These are phyloP conservation scores for Elsinoe batatas DNA, from an alignment of 2,329 filamentous ascomycete genomes.

Conservation along the genomic window DNA sequence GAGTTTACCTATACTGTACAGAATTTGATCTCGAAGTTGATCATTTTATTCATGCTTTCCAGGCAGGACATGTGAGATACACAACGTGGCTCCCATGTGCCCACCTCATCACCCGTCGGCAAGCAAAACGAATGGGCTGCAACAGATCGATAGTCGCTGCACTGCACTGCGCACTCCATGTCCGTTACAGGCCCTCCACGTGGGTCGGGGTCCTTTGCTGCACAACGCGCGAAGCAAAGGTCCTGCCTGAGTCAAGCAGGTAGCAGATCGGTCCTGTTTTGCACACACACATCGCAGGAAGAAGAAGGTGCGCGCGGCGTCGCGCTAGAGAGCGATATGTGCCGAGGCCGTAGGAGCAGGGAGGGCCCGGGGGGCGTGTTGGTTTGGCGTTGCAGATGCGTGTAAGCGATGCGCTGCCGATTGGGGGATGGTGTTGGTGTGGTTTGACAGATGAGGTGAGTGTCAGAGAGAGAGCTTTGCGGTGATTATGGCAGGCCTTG, in stretches of 20 bases:
- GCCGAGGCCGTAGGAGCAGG: background rate
- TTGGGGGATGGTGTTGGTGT: background rate
- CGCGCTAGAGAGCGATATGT: constrained; percentile 3
- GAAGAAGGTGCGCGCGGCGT: background rate
- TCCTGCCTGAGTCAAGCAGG: background rate
- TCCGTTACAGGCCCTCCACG: background rate
- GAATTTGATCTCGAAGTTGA: too few relatives aligned
- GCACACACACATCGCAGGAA: background rate
- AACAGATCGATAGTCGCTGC: background rate
- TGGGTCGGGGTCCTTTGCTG: background rate
- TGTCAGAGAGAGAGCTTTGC: background rate
- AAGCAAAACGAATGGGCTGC: too few relatives aligned
- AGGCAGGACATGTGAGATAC: too few relatives aligned
- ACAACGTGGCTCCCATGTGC: background rate
- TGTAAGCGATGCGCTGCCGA: constrained; percentile 1
- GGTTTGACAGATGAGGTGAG: background rate
- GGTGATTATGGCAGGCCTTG: background rate
- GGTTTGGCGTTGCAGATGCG: background rate
- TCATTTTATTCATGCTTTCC: too few relatives aligned
- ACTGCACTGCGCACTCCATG: background rate
- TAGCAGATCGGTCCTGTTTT: background rate
- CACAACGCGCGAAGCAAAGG: too few relatives aligned
- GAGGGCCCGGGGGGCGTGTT: background rate
- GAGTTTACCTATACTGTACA: too few relatives aligned
- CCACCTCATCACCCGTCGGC: too few relatives aligned